Percentiles rank a stretch among this genome's conserved stretches.
Evolutionary conservation across 225 moss, liverwort and hornwort species (phyloP).

Genomic region (Thuidium tamariscinum): DNA sequence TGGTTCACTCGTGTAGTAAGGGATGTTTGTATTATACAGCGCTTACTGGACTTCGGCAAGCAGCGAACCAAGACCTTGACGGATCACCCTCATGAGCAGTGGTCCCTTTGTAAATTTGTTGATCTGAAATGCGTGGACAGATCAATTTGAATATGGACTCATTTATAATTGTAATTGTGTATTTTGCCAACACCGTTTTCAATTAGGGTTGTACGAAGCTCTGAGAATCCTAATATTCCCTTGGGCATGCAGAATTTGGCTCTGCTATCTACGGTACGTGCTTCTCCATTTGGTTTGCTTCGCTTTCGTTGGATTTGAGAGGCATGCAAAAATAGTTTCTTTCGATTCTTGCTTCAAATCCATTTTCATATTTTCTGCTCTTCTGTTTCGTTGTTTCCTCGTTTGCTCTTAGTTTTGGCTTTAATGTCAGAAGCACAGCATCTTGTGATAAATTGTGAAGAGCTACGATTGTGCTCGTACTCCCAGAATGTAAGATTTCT

Average conservation of each 20-base stretch:
- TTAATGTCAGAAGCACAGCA: neutral
- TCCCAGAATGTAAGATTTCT: neutral
- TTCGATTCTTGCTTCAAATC: neutral
- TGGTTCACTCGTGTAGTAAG: neutral
- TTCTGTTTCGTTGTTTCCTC: neutral
- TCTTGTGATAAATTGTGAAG: neutral
- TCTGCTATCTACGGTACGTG: neutral
- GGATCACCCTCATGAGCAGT: neutral
- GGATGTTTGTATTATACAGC: constrained; percentile 5
- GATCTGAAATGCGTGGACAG: constrained; percentile 1
- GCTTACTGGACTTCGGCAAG: neutral
- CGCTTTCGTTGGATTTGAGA: neutral
- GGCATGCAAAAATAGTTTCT: neutral
- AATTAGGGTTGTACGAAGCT: neutral
- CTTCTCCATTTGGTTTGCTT: neutral
- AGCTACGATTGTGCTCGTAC: neutral
- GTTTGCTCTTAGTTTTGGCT: neutral
- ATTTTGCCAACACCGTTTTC: neutral
- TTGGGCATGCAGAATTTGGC: neutral
- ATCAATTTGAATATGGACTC: neutral
- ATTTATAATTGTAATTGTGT: neutral
- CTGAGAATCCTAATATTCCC: neutral
- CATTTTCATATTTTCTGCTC: neutral
- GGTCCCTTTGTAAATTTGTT: neutral
- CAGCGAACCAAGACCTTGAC: neutral